phyloP scores from a whole-genome alignment of 148 eudicot species.

The Fagopyrum tataricum region DNA sequence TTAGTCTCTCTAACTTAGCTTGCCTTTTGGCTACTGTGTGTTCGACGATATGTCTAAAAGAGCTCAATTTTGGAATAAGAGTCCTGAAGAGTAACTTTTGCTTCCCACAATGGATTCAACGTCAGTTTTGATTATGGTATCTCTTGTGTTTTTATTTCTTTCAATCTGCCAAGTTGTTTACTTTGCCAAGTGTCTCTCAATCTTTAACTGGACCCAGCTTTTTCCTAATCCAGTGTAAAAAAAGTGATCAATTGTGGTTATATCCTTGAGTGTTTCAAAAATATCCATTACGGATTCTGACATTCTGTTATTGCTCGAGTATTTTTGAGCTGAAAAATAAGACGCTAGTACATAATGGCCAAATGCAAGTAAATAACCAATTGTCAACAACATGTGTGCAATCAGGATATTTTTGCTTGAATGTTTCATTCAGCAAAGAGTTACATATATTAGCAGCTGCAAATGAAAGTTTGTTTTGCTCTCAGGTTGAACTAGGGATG shows the following conservation, averaged over 20 bases:
- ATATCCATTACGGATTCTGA: neutral
- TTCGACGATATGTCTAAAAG: conserved; percentile 8
- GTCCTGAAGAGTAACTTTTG: neutral
- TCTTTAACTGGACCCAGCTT: neutral
- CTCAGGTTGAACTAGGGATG: neutral
- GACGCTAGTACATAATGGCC: neutral
- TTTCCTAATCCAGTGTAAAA: neutral
- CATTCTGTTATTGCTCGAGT: neutral
- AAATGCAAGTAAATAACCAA: no score
- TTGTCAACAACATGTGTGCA: neutral
- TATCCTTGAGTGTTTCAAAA: neutral
- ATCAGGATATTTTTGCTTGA: neutral
- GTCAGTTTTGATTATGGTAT: neutral
- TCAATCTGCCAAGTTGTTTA: neutral
- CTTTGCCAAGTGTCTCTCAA: neutral
- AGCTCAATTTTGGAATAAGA: neutral
- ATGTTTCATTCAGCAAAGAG: neutral
- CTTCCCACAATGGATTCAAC: neutral
- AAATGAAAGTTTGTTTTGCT: neutral
- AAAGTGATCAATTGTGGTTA: neutral
- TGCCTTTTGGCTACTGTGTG: neutral
- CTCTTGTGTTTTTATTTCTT: neutral
- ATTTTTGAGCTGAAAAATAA: neutral
- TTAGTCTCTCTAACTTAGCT: neutral
- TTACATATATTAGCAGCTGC: neutral